Evolutionary conservation across 441 rosid genomes (phyloP).

Genomic region (Bruguiera hainesii): DNA sequence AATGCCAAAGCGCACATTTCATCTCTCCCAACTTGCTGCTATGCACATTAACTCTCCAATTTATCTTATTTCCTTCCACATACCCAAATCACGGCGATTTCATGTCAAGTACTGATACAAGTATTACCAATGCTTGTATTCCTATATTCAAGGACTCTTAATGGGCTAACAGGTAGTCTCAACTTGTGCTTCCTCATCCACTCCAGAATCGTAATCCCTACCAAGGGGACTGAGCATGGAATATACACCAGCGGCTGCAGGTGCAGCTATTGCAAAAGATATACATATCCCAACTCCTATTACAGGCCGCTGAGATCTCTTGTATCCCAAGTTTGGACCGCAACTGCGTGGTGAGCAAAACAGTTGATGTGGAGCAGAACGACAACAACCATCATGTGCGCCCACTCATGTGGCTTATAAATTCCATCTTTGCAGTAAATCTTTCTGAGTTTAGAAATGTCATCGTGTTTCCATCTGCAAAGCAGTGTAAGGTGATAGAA

Average conservation of each 20-base stretch:
- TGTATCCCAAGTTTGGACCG: slow-evolving; percentile 72
- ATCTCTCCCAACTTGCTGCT: too few relatives aligned
- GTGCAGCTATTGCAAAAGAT: slow-evolving; percentile 78
- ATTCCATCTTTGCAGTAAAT: slow-evolving; percentile 80
- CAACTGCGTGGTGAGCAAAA: slow-evolving; percentile 95
- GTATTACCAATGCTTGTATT: too few relatives aligned
- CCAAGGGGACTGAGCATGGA: slow-evolving; percentile 79
- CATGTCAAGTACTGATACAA: too few relatives aligned
- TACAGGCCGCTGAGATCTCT: slow-evolving; percentile 77
- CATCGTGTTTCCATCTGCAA: slow-evolving; percentile 68
- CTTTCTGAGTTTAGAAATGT: slow-evolving; percentile 61
- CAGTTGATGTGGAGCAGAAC: slow-evolving; percentile 73
- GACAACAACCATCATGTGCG: slow-evolving; percentile 75
- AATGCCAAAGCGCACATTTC: too few relatives aligned
- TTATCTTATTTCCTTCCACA: too few relatives aligned
- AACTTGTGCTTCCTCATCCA: slow-evolving; percentile 66
- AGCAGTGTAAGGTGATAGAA: slow-evolving; percentile 76
- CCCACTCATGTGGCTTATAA: slow-evolving; percentile 91
- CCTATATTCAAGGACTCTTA: too few relatives aligned
- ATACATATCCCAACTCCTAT: slow-evolving; percentile 79
- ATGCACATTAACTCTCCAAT: too few relatives aligned
- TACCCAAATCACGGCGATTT: too few relatives aligned
- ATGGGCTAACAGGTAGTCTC: slow-evolving; percentile 10
- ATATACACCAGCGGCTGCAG: slow-evolving; percentile 80
- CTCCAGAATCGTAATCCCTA: slow-evolving; percentile 54